Evolutionary conservation across 1,284 basidiomycete genomes (phyloP).

Genomic region (Inonotus obliquus): DNA sequence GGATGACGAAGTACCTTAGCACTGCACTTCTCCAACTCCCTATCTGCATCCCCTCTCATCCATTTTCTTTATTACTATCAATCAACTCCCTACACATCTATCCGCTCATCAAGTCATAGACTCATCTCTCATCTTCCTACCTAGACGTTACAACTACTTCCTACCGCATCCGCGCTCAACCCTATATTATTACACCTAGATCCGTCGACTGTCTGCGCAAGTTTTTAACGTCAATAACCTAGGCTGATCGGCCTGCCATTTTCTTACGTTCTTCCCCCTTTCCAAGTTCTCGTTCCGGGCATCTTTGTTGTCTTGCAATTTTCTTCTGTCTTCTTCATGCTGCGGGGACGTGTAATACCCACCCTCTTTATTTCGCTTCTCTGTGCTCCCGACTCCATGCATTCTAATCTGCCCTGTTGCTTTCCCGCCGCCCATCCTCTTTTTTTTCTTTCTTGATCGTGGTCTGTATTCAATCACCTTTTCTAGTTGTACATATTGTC

Average conservation of each 20-base stretch:
- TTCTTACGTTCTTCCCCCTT: neutral
- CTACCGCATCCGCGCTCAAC: neutral
- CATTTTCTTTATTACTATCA: neutral
- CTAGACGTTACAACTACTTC: slow-evolving; percentile 3
- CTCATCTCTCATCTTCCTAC: neutral
- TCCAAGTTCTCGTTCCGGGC: neutral
- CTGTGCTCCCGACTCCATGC: neutral
- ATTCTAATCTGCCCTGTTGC: neutral
- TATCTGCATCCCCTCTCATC: neutral
- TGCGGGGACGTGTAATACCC: neutral
- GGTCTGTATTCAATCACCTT: neutral
- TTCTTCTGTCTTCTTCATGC: neutral
- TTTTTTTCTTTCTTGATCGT: neutral
- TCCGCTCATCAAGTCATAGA: slow-evolving; percentile 9
- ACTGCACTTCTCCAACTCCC: neutral
- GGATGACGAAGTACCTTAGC: slow-evolving; percentile 27
- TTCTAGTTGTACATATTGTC: neutral
- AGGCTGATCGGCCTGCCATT: neutral
- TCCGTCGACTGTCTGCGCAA: neutral
- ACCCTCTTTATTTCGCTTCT: neutral
- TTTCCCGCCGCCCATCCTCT: neutral
- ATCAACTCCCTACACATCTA: neutral
- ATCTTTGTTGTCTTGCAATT: neutral
- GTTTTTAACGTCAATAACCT: neutral
- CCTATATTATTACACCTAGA: slow-evolving; percentile 1